Conservation (phyloP, 441 rosid genomes). For the Viola pubescens region DNA sequence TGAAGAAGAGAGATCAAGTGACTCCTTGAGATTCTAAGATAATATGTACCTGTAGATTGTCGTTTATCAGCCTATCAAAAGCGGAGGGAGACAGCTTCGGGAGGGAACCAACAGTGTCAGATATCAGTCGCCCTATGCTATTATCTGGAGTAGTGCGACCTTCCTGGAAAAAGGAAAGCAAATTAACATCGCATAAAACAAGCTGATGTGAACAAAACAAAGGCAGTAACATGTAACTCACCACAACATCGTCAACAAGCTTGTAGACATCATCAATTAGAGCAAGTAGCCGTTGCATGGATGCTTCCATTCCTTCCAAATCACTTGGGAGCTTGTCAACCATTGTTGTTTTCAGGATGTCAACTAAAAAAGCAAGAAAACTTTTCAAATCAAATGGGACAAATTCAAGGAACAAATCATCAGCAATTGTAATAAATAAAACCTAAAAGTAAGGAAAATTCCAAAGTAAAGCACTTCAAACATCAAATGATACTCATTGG, state of each 20-base stretch:
- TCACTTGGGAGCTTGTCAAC: constrained; percentile 82
- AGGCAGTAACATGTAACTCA: constrained; percentile 12
- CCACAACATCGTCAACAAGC: constrained; percentile 82
- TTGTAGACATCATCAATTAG: constrained; percentile 64
- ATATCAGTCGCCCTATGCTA: constrained; percentile 58
- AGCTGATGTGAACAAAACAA: constrained; percentile 2
- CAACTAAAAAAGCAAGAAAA: constrained; percentile 33
- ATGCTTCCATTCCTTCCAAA: constrained; percentile 93
- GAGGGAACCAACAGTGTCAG: constrained; percentile 57
- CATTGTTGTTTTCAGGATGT: constrained; percentile 55
- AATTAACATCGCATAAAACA: neutral
- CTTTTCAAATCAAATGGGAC: constrained; percentile 2
- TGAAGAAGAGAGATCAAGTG: neutral
- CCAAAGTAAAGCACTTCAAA: neutral
- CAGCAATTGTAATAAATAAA: too few relatives aligned
- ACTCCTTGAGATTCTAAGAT: neutral
- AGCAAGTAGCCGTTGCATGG: constrained; percentile 62
- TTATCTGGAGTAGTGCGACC: constrained; percentile 61
- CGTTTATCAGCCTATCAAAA: constrained; percentile 79
- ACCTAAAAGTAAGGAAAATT: too few relatives aligned
- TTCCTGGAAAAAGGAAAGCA: constrained; percentile 35
- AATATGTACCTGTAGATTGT: constrained; percentile 64
- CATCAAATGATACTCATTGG: neutral
- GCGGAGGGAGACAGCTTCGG: constrained; percentile 67
- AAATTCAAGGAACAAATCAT: neutral